A percentile compares a stretch with the other conserved stretches of the same genome.
phyloP scores from a whole-genome alignment of 1,284 basidiomycete genomes.

The Austropuccinia psidii region DNA sequence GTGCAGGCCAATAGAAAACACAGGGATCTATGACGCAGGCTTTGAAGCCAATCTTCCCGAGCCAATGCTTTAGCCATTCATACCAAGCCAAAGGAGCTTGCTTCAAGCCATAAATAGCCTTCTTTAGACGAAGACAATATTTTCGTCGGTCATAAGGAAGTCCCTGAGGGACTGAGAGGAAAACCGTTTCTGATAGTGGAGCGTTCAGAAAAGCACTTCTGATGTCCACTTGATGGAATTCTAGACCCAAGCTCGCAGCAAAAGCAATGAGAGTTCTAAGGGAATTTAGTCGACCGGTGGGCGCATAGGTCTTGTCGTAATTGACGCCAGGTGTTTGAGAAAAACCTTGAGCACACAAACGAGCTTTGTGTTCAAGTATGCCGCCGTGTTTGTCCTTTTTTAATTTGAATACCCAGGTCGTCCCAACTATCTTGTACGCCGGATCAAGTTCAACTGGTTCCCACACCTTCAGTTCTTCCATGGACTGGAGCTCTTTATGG shows the following conservation, averaged over 20 bases:
- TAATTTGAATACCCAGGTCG: too few relatives aligned
- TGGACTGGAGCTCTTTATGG: too few relatives aligned
- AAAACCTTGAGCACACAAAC: not conserved
- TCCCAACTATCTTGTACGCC: too few relatives aligned
- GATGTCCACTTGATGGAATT: slow-evolving; percentile 1
- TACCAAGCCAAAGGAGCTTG: slow-evolving; percentile 2
- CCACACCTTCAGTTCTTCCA: too few relatives aligned
- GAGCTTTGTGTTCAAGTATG: too few relatives aligned
- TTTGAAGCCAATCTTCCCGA: too few relatives aligned
- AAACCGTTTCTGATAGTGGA: not conserved
- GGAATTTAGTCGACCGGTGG: not conserved
- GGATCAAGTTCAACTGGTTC: too few relatives aligned
- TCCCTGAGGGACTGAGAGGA: not conserved
- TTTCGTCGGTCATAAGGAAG: not conserved
- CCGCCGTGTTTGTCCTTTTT: too few relatives aligned
- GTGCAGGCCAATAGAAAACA: too few relatives aligned
- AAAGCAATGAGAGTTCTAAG: not conserved
- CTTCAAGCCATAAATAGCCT: not conserved
- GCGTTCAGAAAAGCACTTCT: not conserved
- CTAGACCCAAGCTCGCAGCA: not conserved
- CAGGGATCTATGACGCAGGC: too few relatives aligned
- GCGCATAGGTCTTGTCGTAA: not conserved
- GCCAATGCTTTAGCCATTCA: not conserved
- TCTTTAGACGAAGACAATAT: not conserved
- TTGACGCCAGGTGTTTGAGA: not conserved